Base-by-base conservation (phyloP, 2,329 filamentous ascomycete genomes). In the Drechslerella stenobrocha region DNA sequence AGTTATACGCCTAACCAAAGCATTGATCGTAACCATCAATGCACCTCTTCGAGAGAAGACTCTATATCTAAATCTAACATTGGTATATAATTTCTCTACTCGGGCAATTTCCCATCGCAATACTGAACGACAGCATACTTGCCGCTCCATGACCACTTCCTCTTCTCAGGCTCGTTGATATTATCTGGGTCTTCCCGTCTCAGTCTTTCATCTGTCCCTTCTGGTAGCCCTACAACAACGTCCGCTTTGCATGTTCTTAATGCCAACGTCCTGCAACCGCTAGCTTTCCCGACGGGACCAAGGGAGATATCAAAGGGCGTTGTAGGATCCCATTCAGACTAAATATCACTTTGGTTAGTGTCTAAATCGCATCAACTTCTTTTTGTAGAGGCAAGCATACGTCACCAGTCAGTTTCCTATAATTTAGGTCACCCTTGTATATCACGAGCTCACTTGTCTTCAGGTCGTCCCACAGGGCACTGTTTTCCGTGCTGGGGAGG, bases 381-480 rank as follows among this genome's bases (percentile, higher is more conserved):
- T 6, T 6, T 23, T 9, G 3, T 28, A 40, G 23, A 24, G 24
- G 24, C n/a, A n/a, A n/a, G 30, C 61, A 46, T 59, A 66, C 61
- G 80, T 98, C 93, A 48, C 84, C 88, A 26, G 87, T 90, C 71
- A 98, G 77, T 77, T 98, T 98, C 69, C 93, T 82, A 77, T 97
- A 98, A 78, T 98, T 98, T 72, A 98, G 76, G 75, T 98, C 93
- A 1, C 93, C 93, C 80, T 98, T 98, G 81, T 97, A 97, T 58
- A 98, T 85, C 9, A 96, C 89, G 15, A 98, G 80, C 76, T 96
- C 89, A 71, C 88, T 89, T 69, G 84, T 78, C 79, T 90, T 87
- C 58, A 98, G 78, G 74, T 97, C 92, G 4, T 88, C 82, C 52
- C 84, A 82, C 9, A 98, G 78, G 24, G 82, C 81, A 1, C 84